Conservation (phyloP, 495 filamentous ascomycete genomes). For the Xylaria castorea region DNA sequence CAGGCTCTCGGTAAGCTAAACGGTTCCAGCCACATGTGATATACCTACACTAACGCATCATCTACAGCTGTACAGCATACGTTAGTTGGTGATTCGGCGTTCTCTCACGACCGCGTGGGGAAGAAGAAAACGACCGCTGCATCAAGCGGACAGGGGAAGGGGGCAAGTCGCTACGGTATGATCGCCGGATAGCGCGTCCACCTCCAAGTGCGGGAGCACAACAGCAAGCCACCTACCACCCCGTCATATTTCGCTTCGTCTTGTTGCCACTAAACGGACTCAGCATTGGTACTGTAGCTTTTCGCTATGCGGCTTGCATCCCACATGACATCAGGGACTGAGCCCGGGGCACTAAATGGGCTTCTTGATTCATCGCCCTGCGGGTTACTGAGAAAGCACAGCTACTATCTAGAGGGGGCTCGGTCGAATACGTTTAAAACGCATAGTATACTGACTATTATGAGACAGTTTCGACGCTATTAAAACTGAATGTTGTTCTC, state of each 20-base stretch:
- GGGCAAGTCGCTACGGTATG: neutral
- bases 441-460: neutral
- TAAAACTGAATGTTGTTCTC: neutral
- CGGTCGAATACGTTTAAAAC: neutral
- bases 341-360: neutral
- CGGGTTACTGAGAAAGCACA: neutral
- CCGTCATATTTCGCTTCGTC: conserved; percentile 1
- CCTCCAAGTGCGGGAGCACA: neutral
- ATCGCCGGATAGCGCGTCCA: neutral
- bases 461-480: conserved; percentile 15
- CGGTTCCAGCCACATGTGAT: conserved; percentile 11
- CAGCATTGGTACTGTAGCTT: neutral
- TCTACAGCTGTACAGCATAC: conserved; percentile 1
- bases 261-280: neutral
- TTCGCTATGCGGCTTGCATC: conserved; percentile 20
- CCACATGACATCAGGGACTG: neutral
- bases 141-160: neutral
- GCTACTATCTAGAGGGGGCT: neutral
- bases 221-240: conserved; percentile 18
- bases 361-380: neutral
- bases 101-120: conserved; percentile 15
- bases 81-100: neutral
- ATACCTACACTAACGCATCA: neutral
- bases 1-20: conserved; percentile 16
- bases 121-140: conserved; percentile 4